Evolutionary conservation across 2,329 filamentous ascomycete species (phyloP).

Genomic region (Amesomyces nigricolor): DNA sequence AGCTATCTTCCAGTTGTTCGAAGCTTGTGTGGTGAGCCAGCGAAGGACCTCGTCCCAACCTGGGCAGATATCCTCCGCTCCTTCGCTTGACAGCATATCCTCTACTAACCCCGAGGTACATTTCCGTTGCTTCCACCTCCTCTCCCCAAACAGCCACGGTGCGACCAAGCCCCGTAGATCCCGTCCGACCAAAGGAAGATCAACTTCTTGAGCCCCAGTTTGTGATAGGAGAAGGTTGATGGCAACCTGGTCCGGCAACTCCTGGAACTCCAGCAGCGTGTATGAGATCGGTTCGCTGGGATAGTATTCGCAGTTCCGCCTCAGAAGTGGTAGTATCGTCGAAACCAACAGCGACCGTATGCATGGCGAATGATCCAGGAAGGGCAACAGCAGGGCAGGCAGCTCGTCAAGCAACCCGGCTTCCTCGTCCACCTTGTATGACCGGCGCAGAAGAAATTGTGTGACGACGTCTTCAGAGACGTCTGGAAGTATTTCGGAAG

Average conservation of each 20-base stretch:
- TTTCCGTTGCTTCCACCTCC: conserved; percentile 44
- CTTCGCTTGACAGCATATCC: conserved; percentile 21
- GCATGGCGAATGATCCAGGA: conserved; percentile 55
- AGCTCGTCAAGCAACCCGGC: conserved; percentile 67
- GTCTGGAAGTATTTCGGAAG: conserved; percentile 43
- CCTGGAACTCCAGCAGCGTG: conserved; percentile 59
- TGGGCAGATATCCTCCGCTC: conserved; percentile 38
- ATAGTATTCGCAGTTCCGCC: conserved; percentile 67
- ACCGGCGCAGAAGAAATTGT: conserved; percentile 61
- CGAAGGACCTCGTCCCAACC: conserved; percentile 65
- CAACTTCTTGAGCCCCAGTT: conserved; percentile 40
- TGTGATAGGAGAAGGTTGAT: conserved; percentile 57
- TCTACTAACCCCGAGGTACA: conserved; percentile 25
- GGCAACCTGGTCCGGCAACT: conserved; percentile 52
- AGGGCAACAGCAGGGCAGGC: conserved; percentile 62
- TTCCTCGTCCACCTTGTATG: conserved; percentile 63
- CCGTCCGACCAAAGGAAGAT: conserved; percentile 45
- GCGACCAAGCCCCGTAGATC: conserved; percentile 64
- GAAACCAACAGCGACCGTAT: conserved; percentile 66
- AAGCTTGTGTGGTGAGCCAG: conserved; percentile 60
- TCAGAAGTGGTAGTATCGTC: conserved; percentile 60
- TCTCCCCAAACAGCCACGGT: conserved; percentile 66
- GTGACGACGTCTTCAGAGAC: conserved; percentile 50
- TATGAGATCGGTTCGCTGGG: conserved; percentile 42
- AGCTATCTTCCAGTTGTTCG: conserved; percentile 56